Conservation (phyloP, 1,139 yeast species). For the Candida sanyaensis region DNA sequence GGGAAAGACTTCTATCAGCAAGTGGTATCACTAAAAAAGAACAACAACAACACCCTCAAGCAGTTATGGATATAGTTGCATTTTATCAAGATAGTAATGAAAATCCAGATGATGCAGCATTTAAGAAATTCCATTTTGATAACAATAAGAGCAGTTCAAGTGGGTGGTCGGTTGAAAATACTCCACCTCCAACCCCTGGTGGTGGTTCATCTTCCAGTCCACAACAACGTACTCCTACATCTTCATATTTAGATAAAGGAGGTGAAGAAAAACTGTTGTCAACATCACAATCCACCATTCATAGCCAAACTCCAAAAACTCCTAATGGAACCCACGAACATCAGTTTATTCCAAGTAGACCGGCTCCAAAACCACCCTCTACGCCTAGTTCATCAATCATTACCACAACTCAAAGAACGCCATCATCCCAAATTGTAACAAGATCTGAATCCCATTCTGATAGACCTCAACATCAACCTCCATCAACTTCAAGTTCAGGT, state of each 20-base stretch:
- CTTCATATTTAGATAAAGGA: conserved; percentile 5
- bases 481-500: conserved; percentile 7
- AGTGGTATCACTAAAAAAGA: conserved; percentile 85
- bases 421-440: conserved; percentile 4
- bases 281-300: conserved; percentile 12
- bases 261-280: not conserved
- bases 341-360: conserved; percentile 65
- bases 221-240: conserved; percentile 13
- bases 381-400: conserved; percentile 11
- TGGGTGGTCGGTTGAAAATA: conserved; percentile 19
- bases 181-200: conserved; percentile 32
- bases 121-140: conserved; percentile 64
- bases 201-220: conserved; percentile 17
- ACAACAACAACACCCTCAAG: conserved; percentile 90
- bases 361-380: conserved; percentile 62
- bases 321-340: conserved; percentile 36
- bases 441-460: not conserved
- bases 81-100: conserved; percentile 74
- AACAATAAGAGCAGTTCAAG: conserved; percentile 21
- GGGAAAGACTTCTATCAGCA: conserved; percentile 82
- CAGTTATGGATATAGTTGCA: conserved; percentile 89
- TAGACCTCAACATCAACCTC: conserved; percentile 7
- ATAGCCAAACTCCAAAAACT: conserved; percentile 22
- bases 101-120: conserved; percentile 68
- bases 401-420: conserved; percentile 8